Conservation (phyloP, 192 early-diverging fungal species). For the Neocallimastix lanati region DNA sequence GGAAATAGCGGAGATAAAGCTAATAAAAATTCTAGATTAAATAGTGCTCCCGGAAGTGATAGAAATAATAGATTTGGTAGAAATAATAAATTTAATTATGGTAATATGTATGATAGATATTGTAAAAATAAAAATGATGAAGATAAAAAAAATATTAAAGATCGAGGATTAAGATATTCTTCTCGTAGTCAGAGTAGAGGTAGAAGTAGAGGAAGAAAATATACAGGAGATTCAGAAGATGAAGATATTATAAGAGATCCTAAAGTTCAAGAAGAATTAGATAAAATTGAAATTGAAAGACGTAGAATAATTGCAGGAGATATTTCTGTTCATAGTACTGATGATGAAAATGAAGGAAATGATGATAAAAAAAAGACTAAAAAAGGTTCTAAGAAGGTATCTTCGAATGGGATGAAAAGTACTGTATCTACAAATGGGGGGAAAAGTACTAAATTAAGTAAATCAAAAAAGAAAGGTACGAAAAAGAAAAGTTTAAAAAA, state of each 20-base stretch:
- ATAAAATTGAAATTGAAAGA: neutral
- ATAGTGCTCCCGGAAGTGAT: neutral
- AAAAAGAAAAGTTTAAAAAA: neutral
- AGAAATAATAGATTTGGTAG: neutral
- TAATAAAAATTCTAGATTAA: no score
- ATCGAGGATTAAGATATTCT: no score
- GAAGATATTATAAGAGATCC: neutral
- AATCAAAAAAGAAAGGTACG: neutral
- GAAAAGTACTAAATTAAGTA: neutral
- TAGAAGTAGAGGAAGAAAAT: neutral
- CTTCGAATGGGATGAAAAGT: neutral
- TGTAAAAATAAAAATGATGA: neutral
- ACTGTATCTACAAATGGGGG: neutral
- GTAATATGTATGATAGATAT: neutral
- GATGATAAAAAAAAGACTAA: neutral
- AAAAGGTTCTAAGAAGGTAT: no score
- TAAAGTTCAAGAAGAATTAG: neutral
- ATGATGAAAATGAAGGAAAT: neutral
- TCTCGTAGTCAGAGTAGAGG: no score
- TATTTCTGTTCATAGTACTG: neutral
- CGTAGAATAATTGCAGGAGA: neutral
- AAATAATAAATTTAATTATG: neutral
- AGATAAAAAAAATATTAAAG: neutral
- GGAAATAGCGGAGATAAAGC: no score
- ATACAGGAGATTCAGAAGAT: neutral